Conservation (phyloP, 2,329 filamentous ascomycete genomes). For the Raffaelea deltoideospora region DNA sequence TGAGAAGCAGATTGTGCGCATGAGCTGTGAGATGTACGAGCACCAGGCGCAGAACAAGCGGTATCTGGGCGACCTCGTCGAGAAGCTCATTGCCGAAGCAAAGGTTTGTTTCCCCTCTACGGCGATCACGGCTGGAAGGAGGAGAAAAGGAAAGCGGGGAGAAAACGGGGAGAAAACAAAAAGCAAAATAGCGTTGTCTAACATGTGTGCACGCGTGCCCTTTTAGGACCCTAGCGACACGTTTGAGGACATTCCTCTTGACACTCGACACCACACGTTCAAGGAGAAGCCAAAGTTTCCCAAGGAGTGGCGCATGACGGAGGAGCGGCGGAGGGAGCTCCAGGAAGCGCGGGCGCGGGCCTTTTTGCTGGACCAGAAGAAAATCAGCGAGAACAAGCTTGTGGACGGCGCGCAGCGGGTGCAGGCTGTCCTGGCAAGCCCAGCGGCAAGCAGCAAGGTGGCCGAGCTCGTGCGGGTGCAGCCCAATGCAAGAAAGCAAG, state of each 20-base stretch:
- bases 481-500: neutral
- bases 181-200: neutral
- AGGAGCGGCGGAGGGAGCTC: constrained; percentile 50
- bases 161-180: neutral
- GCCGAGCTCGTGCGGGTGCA: constrained; percentile 13
- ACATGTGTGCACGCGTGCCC: too few relatives aligned
- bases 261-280: constrained; percentile 68
- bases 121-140: neutral
- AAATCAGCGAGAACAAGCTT: constrained; percentile 35
- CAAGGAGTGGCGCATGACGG: constrained; percentile 65
- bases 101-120: constrained; percentile 29
- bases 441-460: constrained; percentile 4
- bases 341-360: constrained; percentile 40
- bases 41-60: constrained; percentile 93
- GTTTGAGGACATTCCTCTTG: constrained; percentile 79
- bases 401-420: constrained; percentile 43
- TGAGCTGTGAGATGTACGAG: constrained; percentile 79
- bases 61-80: constrained; percentile 69
- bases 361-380: constrained; percentile 37
- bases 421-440: constrained; percentile 19
- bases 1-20: constrained; percentile 63
- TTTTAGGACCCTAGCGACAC: constrained; percentile 63
- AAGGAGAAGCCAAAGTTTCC: constrained; percentile 61
- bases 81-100: constrained; percentile 58
- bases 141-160: neutral